Conservation (phyloP, 2,329 filamentous ascomycete genomes). For the Phialophora expanda region DNA sequence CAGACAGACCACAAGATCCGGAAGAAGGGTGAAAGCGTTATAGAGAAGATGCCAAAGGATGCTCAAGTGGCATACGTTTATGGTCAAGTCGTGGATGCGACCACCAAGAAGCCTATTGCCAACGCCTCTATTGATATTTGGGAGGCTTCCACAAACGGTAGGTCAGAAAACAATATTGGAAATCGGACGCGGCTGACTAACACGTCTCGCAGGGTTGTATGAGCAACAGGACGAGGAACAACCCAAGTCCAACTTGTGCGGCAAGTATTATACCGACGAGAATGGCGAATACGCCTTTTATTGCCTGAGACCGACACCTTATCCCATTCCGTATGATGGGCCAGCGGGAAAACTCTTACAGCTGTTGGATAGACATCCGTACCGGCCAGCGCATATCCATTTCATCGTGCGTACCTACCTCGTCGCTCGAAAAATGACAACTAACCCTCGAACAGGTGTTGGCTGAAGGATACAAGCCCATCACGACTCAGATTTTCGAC, state of each 20-base stretch:
- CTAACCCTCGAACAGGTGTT: constrained; percentile 50
- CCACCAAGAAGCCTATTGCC: constrained; percentile 67
- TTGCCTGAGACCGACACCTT: constrained; percentile 65
- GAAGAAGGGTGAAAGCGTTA: constrained; percentile 71
- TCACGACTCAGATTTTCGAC: constrained; percentile 82
- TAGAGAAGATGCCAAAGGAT: constrained; percentile 55
- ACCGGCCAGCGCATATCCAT: constrained; percentile 68
- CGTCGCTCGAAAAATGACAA: background rate
- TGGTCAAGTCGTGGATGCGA: constrained; percentile 63
- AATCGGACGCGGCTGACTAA: background rate
- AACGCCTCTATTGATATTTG: constrained; percentile 75
- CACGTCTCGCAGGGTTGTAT: constrained; percentile 55
- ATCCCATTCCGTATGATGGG: constrained; percentile 62
- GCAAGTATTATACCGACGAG: constrained; percentile 70
- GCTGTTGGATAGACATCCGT: constrained; percentile 65
- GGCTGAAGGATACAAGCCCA: constrained; percentile 65
- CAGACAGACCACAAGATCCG: constrained; percentile 72
- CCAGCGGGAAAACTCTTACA: constrained; percentile 64
- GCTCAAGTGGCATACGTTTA: constrained; percentile 68
- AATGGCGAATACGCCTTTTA: constrained; percentile 69
- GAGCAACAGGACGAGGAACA: constrained; percentile 76
- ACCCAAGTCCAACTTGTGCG: constrained; percentile 74
- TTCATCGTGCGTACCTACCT: constrained; percentile 55
- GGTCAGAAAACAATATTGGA: constrained; percentile 38
- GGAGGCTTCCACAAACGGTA: constrained; percentile 75